A percentile compares a stretch with the other conserved stretches of the same genome.
Conservation (phyloP, 805 yeast species). For the Myxozyma sirexii region DNA sequence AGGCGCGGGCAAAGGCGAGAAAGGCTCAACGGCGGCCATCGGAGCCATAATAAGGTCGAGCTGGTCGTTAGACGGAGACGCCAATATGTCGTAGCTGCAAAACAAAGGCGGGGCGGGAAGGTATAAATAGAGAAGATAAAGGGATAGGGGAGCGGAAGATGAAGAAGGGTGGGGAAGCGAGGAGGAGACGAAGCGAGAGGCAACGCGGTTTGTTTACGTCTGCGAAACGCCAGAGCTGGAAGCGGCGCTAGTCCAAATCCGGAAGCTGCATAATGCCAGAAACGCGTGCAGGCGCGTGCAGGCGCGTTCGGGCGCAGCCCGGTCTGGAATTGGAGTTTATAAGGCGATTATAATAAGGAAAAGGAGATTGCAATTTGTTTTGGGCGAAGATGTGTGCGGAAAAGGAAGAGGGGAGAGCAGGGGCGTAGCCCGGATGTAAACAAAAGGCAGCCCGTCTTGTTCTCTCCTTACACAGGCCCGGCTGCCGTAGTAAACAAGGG, state of each 20-base stretch:
- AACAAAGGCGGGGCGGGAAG: not conserved
- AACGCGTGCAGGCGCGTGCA: not conserved
- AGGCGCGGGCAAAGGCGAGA: slow-evolving; percentile 26
- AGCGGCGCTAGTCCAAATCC: slow-evolving; percentile 1
- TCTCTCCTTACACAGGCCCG: no score
- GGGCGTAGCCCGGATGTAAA: no score
- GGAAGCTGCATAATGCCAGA: slow-evolving; percentile 6
- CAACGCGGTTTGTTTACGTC: slow-evolving; percentile 21
- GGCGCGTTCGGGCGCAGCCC: slow-evolving; percentile 5
- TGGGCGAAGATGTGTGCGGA: no score
- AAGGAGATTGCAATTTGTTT: no score
- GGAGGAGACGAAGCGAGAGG: slow-evolving; percentile 7
- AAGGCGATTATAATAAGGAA: no score
- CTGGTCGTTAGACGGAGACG: not conserved
- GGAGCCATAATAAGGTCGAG: slow-evolving; percentile 21
- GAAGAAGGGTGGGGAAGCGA: not conserved
- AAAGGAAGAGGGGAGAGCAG: no score
- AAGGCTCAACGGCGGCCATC: slow-evolving; percentile 26
- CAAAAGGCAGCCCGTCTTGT: no score
- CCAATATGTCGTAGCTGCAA: not conserved
- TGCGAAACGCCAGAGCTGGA: not conserved
- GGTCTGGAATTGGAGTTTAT: no score
- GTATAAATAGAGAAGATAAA: not conserved
- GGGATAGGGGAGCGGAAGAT: not conserved
- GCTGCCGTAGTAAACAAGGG: no score